Percentiles rank a stretch among this genome's conserved stretches.
phyloP scores from a whole-genome alignment of 225 moss, liverwort and hornwort genomes.

The Marchantia polymorpha region DNA sequence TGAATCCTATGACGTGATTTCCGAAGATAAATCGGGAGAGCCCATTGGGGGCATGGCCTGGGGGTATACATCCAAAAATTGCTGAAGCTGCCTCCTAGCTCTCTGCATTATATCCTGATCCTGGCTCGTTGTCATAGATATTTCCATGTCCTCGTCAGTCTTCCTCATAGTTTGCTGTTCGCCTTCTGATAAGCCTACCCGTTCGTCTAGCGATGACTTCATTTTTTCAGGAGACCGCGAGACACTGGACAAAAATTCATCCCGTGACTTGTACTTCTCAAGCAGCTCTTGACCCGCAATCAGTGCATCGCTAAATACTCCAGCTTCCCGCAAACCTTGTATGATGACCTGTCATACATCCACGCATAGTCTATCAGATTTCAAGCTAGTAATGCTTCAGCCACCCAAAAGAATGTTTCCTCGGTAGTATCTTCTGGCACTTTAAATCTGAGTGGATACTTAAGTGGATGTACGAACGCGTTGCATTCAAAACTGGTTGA shows the following conservation, averaged over 20 bases:
- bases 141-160: not conserved
- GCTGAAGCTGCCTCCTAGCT: slow-evolving; percentile 38
- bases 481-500: too few relatives aligned
- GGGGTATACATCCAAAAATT: slow-evolving; percentile 29
- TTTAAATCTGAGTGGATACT: too few relatives aligned
- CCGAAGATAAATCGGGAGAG: slow-evolving; percentile 45
- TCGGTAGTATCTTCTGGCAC: too few relatives aligned
- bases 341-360: slow-evolving; percentile 67
- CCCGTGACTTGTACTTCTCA: slow-evolving; percentile 57
- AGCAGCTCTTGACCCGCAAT: slow-evolving; percentile 62
- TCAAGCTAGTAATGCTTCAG: too few relatives aligned
- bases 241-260: slow-evolving; percentile 39
- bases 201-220: slow-evolving; percentile 16
- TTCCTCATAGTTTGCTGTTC: not conserved
- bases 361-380: too few relatives aligned
- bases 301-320: slow-evolving; percentile 76
- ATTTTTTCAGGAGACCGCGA: slow-evolving; percentile 23
- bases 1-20: not conserved
- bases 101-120: not conserved
- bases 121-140: not conserved
- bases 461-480: too few relatives aligned
- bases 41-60: slow-evolving; percentile 62
- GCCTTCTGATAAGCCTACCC: not conserved
- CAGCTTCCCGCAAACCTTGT: slow-evolving; percentile 90
- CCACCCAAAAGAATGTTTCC: too few relatives aligned